These are phyloP conservation scores for Penicillium crustosum DNA, from an alignment of 2,329 filamentous ascomycete genomes.

Conservation along the genomic window DNA sequence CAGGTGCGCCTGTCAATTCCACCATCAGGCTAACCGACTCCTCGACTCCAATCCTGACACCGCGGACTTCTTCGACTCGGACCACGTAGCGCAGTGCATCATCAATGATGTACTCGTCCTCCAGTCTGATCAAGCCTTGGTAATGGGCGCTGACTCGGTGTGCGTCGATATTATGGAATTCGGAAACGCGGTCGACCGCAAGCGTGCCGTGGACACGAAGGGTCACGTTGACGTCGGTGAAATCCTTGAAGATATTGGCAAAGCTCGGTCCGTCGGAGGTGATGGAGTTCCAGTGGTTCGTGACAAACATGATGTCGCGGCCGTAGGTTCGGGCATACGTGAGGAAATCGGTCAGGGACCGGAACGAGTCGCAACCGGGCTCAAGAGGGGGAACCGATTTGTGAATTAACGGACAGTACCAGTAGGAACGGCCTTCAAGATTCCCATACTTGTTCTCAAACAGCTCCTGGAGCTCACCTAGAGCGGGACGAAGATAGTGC, in stretches of 20 bases:
- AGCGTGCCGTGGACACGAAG: not conserved
- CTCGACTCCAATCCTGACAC: not conserved
- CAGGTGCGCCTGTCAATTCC: not conserved
- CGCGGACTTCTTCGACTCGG: not conserved
- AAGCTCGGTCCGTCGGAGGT: not conserved
- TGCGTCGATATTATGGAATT: not conserved
- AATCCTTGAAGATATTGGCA: not conserved
- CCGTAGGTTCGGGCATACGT: not conserved
- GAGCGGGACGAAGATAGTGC: not conserved
- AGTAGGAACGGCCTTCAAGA: not conserved
- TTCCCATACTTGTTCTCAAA: not conserved
- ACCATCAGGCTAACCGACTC: not conserved
- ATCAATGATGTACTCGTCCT: not conserved
- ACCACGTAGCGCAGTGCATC: not conserved
- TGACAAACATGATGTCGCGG: not conserved
- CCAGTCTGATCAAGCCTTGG: not conserved
- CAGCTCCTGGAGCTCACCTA: not conserved
- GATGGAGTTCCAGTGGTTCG: not conserved
- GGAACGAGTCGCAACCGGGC: not conserved
- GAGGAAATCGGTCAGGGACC: not conserved
- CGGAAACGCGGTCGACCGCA: not conserved
- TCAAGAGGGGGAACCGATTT: not conserved
- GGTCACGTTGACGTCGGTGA: not conserved
- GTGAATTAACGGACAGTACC: slow-evolving; percentile 2
- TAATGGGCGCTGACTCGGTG: slow-evolving; percentile 1